Evolutionary conservation across 768 basidiomycete species (phyloP), one percentile per base, ranked within the genome.

Genomic region (Tylopilus sp.): DNA sequence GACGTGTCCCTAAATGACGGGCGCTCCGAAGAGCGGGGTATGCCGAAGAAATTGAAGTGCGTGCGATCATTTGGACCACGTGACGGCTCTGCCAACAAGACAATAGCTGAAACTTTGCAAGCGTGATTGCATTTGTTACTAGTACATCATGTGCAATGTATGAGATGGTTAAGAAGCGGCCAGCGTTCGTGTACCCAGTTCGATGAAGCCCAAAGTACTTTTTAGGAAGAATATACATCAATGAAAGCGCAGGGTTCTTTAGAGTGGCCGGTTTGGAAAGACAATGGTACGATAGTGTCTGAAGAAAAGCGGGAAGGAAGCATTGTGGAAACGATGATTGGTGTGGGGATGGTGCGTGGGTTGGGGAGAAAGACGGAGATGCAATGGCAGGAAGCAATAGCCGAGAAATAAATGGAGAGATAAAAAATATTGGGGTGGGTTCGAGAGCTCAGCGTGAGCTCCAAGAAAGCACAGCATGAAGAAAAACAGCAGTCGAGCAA

Each of bases 401-500:
- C 17, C 58, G 51, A 59, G 17, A 51, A 55, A 58, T 49, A 56
- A 50, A 60, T 61, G 50, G 57, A 56, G 52, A n/a, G 47, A 31
- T 43, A 51, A 60, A 51, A 48, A 45, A 12, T 0, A 56, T 57
- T 44, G 50, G 33, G 43, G 15, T 25, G 9, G 13, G 21, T 18
- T 17, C n/a, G 30, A 36, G 53, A 36, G 21, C 47, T 38, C 25
- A 10, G 28, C 6, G 28, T 36, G 44, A 44, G 40, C 47, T 36
- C 40, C 22, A 23, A 28, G 23, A 44, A 43, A 20, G 21, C 51
- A 57, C 41, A 58, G 56, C 52, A 38, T 40, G 56, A 35, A 56
- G 41, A 62, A 45, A n/a, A 56, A 51, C 48, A 33, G 48, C 28
- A 10, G 52, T 35, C 31, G 48, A 51, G 30, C 51, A 55, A 58